A percentile compares a stretch with the other conserved stretches of the same genome.
Evolutionary conservation across 2,329 filamentous ascomycete genomes (phyloP).

Genomic region (Aspergillus tamarii): DNA sequence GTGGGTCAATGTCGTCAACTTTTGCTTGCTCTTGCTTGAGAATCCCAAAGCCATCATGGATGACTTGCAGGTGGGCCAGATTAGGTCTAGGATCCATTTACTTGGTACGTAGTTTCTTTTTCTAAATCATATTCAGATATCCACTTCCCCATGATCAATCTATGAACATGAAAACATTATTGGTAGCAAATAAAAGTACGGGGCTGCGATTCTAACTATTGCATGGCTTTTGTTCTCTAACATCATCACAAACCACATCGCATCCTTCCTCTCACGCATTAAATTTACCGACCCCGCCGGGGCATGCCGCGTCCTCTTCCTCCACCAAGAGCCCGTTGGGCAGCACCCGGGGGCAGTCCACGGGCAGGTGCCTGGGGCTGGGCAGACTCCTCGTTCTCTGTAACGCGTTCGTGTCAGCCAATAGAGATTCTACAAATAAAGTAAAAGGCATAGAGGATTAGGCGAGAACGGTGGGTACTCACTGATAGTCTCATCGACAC

Average conservation of each 20-base stretch:
- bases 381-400: constrained; percentile 87
- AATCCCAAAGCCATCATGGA: background rate
- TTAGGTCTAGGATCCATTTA: background rate
- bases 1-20: background rate
- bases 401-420: constrained; percentile 20
- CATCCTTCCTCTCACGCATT: constrained; percentile 18
- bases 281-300: constrained; percentile 31
- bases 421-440: constrained; percentile 3
- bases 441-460: background rate
- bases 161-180: constrained; percentile 7
- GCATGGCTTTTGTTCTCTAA: constrained; percentile 15
- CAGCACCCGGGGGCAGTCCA: constrained; percentile 76
- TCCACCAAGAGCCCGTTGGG: constrained; percentile 83
- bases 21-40: background rate
- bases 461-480: constrained; percentile 33
- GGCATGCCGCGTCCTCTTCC: constrained; percentile 91
- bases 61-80: background rate
- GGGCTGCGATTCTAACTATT: constrained; percentile 14
- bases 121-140: background rate
- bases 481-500: constrained; percentile 97
- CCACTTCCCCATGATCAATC: background rate
- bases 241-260: constrained; percentile 14
- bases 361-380: constrained; percentile 78
- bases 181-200: constrained; percentile 3
- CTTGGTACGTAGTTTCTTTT: background rate